Conservation (phyloP, 2,329 filamentous ascomycete genomes). For the Ophiostoma himal-ulmi region DNA sequence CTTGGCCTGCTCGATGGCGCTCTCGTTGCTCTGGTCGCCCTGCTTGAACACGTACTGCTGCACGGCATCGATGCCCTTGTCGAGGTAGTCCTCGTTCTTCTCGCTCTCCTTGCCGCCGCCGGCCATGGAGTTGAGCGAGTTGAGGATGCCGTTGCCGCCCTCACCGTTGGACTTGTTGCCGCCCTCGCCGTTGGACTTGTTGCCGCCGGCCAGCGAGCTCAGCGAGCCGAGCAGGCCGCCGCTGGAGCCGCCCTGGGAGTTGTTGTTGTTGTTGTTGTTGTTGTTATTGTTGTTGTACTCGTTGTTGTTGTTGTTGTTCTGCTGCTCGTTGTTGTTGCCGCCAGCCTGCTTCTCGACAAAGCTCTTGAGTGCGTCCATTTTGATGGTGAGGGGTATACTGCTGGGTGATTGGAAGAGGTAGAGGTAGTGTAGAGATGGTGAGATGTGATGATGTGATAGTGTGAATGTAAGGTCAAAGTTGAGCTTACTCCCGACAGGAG, state of each 20-base stretch:
- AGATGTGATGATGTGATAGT: neutral
- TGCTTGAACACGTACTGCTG: conserved; percentile 69
- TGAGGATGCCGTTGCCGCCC: conserved; percentile 64
- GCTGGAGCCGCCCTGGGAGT: conserved; percentile 24
- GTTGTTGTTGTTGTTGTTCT: conserved; percentile 9
- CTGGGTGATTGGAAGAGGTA: neutral
- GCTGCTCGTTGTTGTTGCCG: conserved; percentile 13
- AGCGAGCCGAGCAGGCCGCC: conserved; percentile 40
- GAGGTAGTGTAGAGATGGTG: neutral
- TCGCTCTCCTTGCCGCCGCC: conserved; percentile 69
- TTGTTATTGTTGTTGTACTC: conserved; percentile 31
- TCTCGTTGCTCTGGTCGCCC: conserved; percentile 66
- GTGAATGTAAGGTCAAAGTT: neutral
- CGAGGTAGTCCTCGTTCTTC: conserved; percentile 75
- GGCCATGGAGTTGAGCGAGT: conserved; percentile 57
- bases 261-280: conserved; percentile 29
- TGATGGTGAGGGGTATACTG: conserved; percentile 23
- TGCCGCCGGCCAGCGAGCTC: conserved; percentile 66
- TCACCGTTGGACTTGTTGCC: conserved; percentile 60
- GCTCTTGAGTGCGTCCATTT: conserved; percentile 54
- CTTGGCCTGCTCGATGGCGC: conserved; percentile 73
- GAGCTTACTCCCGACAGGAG: neutral
- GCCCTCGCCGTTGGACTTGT: conserved; percentile 57
- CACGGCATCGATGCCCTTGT: conserved; percentile 75
- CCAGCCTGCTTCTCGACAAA: conserved; percentile 35